These are phyloP conservation scores for Syzygium oleosum DNA, from an alignment of 345 rosid genomes.

Conservation along the genomic window DNA sequence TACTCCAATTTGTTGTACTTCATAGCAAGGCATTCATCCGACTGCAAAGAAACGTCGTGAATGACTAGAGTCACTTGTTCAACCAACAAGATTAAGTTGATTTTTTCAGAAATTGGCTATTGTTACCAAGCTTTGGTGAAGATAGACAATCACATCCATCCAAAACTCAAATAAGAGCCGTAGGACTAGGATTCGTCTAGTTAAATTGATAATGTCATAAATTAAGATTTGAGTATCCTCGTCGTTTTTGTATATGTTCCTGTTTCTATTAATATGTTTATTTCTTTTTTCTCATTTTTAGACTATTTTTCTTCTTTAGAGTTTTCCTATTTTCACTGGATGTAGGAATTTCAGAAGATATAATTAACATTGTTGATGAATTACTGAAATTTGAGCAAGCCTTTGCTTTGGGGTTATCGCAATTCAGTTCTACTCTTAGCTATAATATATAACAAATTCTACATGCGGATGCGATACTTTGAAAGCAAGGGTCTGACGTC, in stretches of 20 bases:
- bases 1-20: not conserved
- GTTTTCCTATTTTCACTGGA: not conserved
- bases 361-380: not conserved
- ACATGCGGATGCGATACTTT: not conserved
- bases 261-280: not conserved
- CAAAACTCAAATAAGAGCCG: not conserved
- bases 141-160: not conserved
- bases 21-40: not conserved
- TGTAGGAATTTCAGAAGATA: not conserved
- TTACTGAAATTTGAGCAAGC: not conserved
- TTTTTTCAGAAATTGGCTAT: not conserved
- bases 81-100: not conserved
- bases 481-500: not conserved
- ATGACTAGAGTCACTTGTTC: not conserved
- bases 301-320: not conserved
- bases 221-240: not conserved
- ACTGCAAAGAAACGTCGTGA: not conserved
- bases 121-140: not conserved
- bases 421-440: not conserved
- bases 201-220: not conserved
- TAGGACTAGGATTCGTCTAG: not conserved
- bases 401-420: not conserved
- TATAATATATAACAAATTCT: too few species aligned
- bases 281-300: not conserved
- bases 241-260: not conserved